Evolutionary conservation across 2,329 filamentous ascomycete genomes (phyloP).

Genomic region (Chaetothyriales sp.): DNA sequence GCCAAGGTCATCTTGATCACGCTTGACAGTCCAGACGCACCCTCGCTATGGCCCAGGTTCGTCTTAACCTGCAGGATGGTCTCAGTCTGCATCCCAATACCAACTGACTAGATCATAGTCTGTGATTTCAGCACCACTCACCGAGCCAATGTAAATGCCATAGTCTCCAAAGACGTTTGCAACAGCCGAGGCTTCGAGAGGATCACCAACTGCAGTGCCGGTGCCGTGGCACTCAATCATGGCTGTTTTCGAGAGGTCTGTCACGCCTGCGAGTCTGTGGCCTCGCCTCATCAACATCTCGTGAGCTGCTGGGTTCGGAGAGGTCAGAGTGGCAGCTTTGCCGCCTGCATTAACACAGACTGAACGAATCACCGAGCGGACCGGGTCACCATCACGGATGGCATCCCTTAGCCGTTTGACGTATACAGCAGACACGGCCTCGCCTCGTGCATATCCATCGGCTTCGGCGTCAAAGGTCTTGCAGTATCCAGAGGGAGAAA

Average conservation of each 20-base stretch:
- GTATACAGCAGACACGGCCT: constrained; percentile 1
- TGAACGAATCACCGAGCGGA: constrained; percentile 2
- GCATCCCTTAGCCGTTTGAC: constrained; percentile 4
- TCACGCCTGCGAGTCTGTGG: constrained; percentile 15
- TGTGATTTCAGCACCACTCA: no score
- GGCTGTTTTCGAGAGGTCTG: constrained; percentile 2
- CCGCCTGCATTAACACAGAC: constrained; percentile 2
- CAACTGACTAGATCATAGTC: no score
- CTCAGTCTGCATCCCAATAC: no score
- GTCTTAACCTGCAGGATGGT: neutral
- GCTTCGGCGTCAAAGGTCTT: constrained; percentile 14
- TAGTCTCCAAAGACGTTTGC: neutral
- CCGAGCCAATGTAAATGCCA: constrained; percentile 2
- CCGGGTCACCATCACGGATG: constrained; percentile 1
- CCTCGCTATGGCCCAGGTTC: constrained; percentile 8
- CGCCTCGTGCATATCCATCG: constrained; percentile 7
- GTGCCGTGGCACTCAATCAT: constrained; percentile 20
- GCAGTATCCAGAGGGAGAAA: constrained; percentile 9
- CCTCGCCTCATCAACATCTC: constrained; percentile 1
- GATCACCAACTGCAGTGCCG: constrained; percentile 15
- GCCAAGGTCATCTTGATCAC: constrained; percentile 7
- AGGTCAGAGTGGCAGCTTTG: neutral
- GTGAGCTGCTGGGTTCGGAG: constrained; percentile 1
- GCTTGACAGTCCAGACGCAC: constrained; percentile 3
- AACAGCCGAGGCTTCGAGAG: constrained; percentile 15